Conservation (phyloP, 1,284 basidiomycete species). For the Phenoliferia sp. region DNA sequence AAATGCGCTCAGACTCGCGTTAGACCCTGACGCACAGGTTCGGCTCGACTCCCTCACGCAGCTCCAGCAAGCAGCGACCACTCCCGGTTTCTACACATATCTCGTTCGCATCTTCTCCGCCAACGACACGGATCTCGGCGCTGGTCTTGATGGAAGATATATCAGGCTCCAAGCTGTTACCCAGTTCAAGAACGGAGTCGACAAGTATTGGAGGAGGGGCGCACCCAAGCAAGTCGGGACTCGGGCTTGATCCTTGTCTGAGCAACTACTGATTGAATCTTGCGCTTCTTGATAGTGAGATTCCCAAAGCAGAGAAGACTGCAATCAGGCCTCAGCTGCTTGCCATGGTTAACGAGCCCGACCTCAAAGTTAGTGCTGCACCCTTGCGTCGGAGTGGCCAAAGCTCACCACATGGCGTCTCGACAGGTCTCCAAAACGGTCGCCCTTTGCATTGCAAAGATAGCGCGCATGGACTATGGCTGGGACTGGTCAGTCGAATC, state of each 20-base stretch:
- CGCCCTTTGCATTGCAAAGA: constrained; percentile 33
- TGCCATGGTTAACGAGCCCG: constrained; percentile 30
- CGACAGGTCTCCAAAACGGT: constrained; percentile 33
- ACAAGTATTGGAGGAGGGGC: constrained; percentile 33
- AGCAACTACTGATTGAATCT: not conserved
- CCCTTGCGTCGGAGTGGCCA: not conserved
- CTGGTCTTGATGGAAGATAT: not conserved
- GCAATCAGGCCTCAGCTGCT: constrained; percentile 29
- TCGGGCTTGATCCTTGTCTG: not conserved
- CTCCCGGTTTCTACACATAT: constrained; percentile 28
- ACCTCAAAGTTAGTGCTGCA: constrained; percentile 21
- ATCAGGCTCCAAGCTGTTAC: constrained; percentile 32
- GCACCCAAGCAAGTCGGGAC: constrained; percentile 21
- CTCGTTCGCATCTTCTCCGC: constrained; percentile 29
- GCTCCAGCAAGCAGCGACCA: constrained; percentile 21
- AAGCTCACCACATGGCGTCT: not conserved
- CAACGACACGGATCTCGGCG: constrained; percentile 1
- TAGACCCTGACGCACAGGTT: not conserved
- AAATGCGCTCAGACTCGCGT: constrained; percentile 9
- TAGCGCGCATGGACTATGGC: constrained; percentile 34
- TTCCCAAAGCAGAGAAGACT: constrained; percentile 20
- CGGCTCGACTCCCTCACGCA: constrained; percentile 18
- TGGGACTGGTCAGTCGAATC: constrained; percentile 27
- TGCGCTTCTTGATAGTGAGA: not conserved
- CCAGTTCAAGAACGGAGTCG: constrained; percentile 38